Conservation (phyloP, 192 early-diverging fungal genomes). For the Linnemannia elongata region DNA sequence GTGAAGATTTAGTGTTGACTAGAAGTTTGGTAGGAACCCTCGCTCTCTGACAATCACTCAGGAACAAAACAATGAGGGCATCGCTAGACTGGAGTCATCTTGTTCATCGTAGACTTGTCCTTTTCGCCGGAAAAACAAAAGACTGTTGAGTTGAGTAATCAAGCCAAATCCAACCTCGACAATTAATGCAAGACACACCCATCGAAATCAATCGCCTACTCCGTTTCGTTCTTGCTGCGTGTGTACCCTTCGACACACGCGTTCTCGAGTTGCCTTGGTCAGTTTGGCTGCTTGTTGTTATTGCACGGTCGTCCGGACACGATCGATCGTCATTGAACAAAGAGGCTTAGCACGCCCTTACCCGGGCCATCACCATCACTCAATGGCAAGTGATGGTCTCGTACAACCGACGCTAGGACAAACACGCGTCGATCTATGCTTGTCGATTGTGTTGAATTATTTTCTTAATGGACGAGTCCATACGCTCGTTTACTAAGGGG, state of each 20-base stretch:
- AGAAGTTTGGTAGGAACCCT: too few relatives aligned
- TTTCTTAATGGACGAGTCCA: neutral
- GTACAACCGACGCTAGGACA: neutral
- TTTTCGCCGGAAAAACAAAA: too few relatives aligned
- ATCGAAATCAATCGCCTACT: neutral
- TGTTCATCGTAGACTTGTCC: too few relatives aligned
- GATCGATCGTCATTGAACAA: neutral
- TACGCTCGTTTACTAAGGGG: neutral
- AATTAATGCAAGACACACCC: neutral
- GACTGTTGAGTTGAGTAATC: neutral
- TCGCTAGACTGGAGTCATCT: too few relatives aligned
- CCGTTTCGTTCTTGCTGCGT: neutral
- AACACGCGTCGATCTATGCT: neutral
- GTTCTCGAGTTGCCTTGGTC: neutral
- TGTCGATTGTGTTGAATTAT: neutral
- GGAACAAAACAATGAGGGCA: too few relatives aligned
- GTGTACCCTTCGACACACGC: neutral
- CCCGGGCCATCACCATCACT: neutral
- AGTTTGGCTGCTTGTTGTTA: neutral
- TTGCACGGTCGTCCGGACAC: neutral
- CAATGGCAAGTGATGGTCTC: neutral
- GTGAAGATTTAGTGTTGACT: too few relatives aligned
- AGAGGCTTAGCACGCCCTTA: neutral
- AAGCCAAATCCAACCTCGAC: neutral
- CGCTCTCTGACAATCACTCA: too few relatives aligned